These are phyloP conservation scores for Obba rivulosa DNA, from an alignment of 768 basidiomycete genomes.

Conservation along the genomic window DNA sequence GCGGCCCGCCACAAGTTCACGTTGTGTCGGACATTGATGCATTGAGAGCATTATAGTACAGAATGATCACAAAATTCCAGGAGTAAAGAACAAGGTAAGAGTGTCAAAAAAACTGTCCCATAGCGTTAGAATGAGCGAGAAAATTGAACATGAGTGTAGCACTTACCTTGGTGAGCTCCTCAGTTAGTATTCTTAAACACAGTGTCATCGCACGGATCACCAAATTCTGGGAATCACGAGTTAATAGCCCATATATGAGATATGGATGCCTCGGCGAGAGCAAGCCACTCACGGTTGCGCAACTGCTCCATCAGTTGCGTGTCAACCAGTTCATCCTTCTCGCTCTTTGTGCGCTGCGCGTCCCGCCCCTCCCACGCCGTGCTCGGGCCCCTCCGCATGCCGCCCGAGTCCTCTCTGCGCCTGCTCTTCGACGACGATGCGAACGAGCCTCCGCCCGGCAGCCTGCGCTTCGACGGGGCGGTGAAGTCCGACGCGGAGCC, in stretches of 20 bases:
- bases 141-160: no score
- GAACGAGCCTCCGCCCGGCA: background rate
- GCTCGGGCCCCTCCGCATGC: background rate
- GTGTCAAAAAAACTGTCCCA: no score
- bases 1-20: no score
- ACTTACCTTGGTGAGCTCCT: background rate
- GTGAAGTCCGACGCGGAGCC: background rate
- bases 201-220: slow-evolving; percentile 7
- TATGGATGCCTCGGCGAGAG: background rate
- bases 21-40: no score
- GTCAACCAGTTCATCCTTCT: slow-evolving; percentile 22
- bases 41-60: no score
- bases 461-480: slow-evolving; percentile 4
- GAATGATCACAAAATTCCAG: no score
- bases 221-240: slow-evolving; percentile 2
- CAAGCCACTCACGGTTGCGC: slow-evolving; percentile 13
- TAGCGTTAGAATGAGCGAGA: no score
- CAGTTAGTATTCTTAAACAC: background rate
- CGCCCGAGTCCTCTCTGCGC: slow-evolving; percentile 11
- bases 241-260: no score
- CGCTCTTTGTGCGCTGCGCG: background rate
- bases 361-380: background rate
- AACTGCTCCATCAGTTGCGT: slow-evolving; percentile 14
- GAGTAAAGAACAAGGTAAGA: no score
- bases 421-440: slow-evolving; percentile 14